Percentiles rank a stretch among this genome's conserved stretches.
Evolutionary conservation across 257 asterid species (phyloP).

Genomic region (Solanum piurae): DNA sequence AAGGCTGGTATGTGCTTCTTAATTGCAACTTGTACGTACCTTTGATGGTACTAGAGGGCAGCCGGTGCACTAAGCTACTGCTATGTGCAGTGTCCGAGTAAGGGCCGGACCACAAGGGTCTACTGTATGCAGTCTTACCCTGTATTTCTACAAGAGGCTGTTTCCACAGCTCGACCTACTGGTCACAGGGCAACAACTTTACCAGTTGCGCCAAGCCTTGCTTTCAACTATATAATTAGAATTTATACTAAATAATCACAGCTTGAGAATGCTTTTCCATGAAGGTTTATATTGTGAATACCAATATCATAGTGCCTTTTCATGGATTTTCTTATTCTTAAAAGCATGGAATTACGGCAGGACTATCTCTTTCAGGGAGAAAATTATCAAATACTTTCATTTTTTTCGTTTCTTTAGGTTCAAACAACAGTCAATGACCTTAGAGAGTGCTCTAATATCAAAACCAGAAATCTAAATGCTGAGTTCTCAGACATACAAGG

Average conservation of each 20-base stretch:
- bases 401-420: slow-evolving; percentile 18
- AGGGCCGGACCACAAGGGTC: too few species aligned
- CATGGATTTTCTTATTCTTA: neutral
- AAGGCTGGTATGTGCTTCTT: slow-evolving; percentile 22
- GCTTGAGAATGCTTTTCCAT: neutral
- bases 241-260: neutral
- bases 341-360: neutral
- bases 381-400: neutral
- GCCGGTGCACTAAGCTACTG: too few species aligned
- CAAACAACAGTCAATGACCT: slow-evolving; percentile 24
- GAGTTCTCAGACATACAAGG: slow-evolving; percentile 23
- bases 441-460: slow-evolving; percentile 15
- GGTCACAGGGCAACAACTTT: neutral
- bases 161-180: neutral
- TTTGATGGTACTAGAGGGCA: neutral
- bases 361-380: neutral
- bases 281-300: neutral
- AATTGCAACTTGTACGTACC: neutral
- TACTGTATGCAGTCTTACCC: neutral
- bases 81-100: too few species aligned
- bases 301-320: neutral
- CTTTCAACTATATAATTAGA: neutral
- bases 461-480: slow-evolving; percentile 13
- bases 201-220: neutral
- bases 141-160: neutral